Base-by-base conservation (phyloP, 1,139 yeast genomes). In the Citeromyces hawaiiensis region DNA sequence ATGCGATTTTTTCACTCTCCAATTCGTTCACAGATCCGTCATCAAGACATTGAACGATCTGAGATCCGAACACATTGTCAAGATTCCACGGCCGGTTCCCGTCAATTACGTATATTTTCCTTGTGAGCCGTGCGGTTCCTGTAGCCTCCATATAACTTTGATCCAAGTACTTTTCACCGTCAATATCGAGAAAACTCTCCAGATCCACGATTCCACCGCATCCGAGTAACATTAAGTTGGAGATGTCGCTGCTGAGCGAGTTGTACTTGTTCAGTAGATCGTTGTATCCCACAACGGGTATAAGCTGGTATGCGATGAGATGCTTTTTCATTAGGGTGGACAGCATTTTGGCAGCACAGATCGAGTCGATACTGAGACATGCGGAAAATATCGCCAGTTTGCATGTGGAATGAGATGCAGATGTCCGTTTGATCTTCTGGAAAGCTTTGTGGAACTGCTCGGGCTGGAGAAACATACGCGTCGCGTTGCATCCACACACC, bases 41-140 rank as follows among this genome's bases (percentile, higher is more conserved):
- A 53, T 91, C 97, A 44, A 88, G 72, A 56, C 97, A 91, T 4
- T 74, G 67, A 9, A 91, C 75, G 49, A 76, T 67, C n/a, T 76
- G 72, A 2, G 94, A 79, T 2, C 94, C 96, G 66, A 85, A 88
- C 40, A 91, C 55, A 55, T 93, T 93, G 54, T 88, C 96, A 48
- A 93, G 63, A 57, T 87, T 87, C 97, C 97, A 91, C 2, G 98
- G 99, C 46, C 97, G 65, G 47, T 85, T 94, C 4, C 94, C 91
- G 57, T 93, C 99, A 44, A 91, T 68, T 11, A 93, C 72, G 53
- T 83, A 93, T 2, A 93, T 69, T 43, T 69, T 69, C 48, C 81
- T 64, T 36, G 59, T 63, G 33, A 66, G 54, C 30, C 49, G 52
- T 27, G 51, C 43, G 6, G 43, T 44, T 7, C 43, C 37, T 17